These are phyloP conservation scores for Geranomyces michiganensis DNA, from an alignment of 192 early-diverging fungal genomes.

Conservation along the genomic window DNA sequence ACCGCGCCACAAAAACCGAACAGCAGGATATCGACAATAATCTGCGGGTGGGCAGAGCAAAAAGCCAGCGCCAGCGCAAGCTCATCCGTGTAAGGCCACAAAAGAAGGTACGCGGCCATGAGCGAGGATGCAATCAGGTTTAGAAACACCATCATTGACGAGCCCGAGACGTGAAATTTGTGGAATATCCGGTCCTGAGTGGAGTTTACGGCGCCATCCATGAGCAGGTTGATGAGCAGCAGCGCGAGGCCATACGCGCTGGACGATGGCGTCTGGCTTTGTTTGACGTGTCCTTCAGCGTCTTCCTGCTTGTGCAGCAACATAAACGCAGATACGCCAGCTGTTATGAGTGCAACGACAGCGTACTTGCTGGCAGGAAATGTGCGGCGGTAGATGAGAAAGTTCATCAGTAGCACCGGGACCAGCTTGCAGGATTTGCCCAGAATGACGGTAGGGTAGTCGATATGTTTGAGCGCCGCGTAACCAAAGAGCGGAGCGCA, in stretches of 20 bases:
- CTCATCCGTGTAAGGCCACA: conserved; percentile 80
- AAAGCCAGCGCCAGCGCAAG: conserved; percentile 74
- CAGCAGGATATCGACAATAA: conserved; percentile 80
- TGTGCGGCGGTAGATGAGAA: conserved; percentile 82
- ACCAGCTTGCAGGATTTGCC: conserved; percentile 97
- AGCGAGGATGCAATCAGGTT: conserved; percentile 78
- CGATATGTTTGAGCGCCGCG: conserved; percentile 87
- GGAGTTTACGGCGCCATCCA: conserved; percentile 96
- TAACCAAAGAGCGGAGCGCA: conserved; percentile 91
- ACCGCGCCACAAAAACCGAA: conserved; percentile 91
- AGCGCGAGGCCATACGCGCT: conserved; percentile 82
- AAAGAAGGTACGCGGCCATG: conserved; percentile 71
- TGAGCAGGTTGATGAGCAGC: conserved; percentile 78
- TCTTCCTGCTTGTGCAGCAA: conserved; percentile 64
- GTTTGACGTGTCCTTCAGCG: conserved; percentile 40
- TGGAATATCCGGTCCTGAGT: conserved; percentile 95
- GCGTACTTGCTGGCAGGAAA: conserved; percentile 89
- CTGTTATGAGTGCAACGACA: conserved; percentile 83
- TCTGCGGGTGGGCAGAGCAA: conserved; percentile 73
- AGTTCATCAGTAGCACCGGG: conserved; percentile 95
- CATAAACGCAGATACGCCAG: conserved; percentile 94
- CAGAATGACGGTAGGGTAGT: conserved; percentile 96
- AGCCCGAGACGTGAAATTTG: conserved; percentile 77
- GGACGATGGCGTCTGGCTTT: conserved; percentile 54
- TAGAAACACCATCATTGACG: conserved; percentile 98